Conservation (phyloP, 441 rosid species). For the Populus trichocarpa region DNA sequence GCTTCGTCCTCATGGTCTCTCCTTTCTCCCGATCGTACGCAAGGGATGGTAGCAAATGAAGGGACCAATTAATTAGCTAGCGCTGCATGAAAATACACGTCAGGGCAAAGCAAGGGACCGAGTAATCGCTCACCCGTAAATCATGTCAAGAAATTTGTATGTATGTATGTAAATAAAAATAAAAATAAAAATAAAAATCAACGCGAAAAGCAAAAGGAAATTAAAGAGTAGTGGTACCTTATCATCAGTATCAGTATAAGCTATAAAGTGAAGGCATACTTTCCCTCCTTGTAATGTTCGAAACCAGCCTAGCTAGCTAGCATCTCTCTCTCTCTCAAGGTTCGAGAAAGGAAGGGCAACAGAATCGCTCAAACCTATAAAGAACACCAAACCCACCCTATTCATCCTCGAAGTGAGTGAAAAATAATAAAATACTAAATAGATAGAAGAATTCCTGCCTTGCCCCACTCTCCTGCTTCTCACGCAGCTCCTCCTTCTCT, state of each 20-base stretch:
- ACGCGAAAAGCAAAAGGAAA: background rate
- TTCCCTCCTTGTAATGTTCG: conserved; percentile 38
- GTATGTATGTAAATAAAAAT: too few relatives aligned
- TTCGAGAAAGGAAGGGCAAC: conserved; percentile 38
- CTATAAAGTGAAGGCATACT: background rate
- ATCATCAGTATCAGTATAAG: background rate
- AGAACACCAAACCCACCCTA: conserved; percentile 33
- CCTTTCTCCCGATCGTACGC: background rate
- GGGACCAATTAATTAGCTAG: background rate
- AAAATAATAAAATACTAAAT: background rate
- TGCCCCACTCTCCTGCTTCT: background rate
- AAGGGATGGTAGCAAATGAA: background rate
- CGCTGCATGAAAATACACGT: background rate
- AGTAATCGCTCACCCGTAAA: too few relatives aligned
- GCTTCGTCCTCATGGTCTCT: background rate
- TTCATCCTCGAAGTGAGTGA: background rate
- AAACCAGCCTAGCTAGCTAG: conserved; percentile 33
- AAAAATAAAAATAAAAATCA: too few relatives aligned
- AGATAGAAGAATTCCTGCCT: background rate
- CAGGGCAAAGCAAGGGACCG: background rate
- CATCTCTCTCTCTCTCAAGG: conserved; percentile 25
- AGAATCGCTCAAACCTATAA: conserved; percentile 54
- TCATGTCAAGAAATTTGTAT: too few relatives aligned
- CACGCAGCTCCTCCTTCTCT: background rate
- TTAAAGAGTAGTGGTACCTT: background rate